Conservation (phyloP, 768 basidiomycete species). For the Panaeolus papilionaceus region DNA sequence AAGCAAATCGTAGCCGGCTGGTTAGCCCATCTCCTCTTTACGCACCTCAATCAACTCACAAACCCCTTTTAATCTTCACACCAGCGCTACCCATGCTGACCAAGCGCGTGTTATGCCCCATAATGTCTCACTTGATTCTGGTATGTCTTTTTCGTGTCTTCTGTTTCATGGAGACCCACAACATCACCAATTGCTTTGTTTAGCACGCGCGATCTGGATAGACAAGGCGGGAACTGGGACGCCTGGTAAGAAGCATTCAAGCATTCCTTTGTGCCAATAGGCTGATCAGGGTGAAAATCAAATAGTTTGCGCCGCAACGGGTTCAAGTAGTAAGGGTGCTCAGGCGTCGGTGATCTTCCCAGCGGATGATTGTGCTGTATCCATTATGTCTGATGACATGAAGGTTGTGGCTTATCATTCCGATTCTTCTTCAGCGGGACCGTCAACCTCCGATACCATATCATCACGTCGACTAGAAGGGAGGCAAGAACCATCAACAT, state of each 20-base stretch:
- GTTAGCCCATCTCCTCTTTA: slow-evolving; percentile 9
- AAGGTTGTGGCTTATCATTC: slow-evolving; percentile 4
- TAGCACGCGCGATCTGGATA: slow-evolving; percentile 1
- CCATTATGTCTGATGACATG: slow-evolving; percentile 9
- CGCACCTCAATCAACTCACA: background rate
- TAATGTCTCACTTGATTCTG: slow-evolving; percentile 3
- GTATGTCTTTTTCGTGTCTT: slow-evolving; percentile 2
- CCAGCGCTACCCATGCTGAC: slow-evolving; percentile 11
- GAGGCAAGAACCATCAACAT: background rate
- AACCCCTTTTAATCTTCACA: slow-evolving; percentile 11
- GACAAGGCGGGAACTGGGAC: slow-evolving; percentile 5
- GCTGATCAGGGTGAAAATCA: slow-evolving; percentile 5
- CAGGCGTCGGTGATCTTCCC: background rate
- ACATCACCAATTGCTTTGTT: background rate
- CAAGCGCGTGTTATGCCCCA: background rate
- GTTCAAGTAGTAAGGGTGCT: background rate
- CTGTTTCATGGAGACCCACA: slow-evolving; percentile 13
- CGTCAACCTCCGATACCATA: slow-evolving; percentile 6
- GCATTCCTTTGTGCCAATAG: background rate
- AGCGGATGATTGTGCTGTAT: slow-evolving; percentile 6
- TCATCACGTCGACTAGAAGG: background rate
- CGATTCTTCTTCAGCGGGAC: background rate
- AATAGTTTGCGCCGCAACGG: slow-evolving; percentile 8
- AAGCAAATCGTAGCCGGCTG: background rate
- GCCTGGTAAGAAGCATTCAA: slow-evolving; percentile 2